These are phyloP conservation scores for Trichophyton schoenleinii DNA, from an alignment of 2,329 filamentous ascomycete species.

Conservation along the genomic window DNA sequence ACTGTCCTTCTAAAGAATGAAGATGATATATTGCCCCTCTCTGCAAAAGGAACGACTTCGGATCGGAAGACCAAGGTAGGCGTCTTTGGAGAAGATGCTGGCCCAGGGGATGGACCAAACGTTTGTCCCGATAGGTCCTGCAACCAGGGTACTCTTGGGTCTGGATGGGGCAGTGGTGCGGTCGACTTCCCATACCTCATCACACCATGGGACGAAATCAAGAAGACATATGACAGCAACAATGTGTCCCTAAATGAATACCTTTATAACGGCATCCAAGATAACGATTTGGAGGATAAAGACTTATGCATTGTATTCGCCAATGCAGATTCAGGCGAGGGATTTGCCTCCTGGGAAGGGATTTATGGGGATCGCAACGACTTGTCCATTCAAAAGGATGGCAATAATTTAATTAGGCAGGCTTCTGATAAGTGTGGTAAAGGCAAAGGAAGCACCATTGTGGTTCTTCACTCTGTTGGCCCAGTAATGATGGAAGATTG, in stretches of 20 bases:
- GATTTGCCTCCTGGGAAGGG: constrained; percentile 40
- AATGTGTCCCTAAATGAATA: constrained; percentile 39
- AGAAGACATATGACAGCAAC: constrained; percentile 30
- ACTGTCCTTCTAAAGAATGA: constrained; percentile 39
- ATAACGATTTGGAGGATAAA: constrained; percentile 28
- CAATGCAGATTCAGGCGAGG: constrained; percentile 38
- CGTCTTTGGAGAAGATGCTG: constrained; percentile 40
- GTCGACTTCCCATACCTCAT: constrained; percentile 51
- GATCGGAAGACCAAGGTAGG: constrained; percentile 41
- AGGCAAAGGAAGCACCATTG: constrained; percentile 56
- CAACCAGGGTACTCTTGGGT: constrained; percentile 54
- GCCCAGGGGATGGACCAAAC: constrained; percentile 38
- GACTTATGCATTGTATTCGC: constrained; percentile 38
- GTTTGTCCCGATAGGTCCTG: constrained; percentile 51
- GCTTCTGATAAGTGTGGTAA: constrained; percentile 56
- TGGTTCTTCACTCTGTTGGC: constrained; percentile 76
- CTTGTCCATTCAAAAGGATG: constrained; percentile 59
- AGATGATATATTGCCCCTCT: constrained; percentile 31
- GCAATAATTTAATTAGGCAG: constrained; percentile 57
- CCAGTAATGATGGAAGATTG: constrained; percentile 49
- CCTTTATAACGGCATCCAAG: constrained; percentile 35
- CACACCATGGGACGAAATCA: constrained; percentile 28
- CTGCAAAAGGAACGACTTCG: constrained; percentile 29
- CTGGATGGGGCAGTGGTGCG: constrained; percentile 65
- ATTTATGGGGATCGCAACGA: constrained; percentile 44